A percentile compares a stretch with the other conserved stretches of the same genome.
Evolutionary conservation across 1,284 basidiomycete genomes (phyloP).

Genomic region (Irpex sp.): DNA sequence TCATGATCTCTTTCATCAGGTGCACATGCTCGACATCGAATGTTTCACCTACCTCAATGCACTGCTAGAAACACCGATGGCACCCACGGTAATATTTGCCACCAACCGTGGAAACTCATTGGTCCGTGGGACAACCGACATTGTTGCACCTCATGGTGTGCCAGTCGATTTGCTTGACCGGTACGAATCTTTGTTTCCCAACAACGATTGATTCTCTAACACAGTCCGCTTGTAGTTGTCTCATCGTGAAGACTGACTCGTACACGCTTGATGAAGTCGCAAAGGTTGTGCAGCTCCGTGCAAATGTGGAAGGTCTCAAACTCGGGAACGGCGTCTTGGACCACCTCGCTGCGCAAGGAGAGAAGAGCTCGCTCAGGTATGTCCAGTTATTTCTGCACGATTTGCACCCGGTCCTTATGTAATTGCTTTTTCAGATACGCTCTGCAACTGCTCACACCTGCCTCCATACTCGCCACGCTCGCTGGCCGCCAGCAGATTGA

Average conservation of each 20-base stretch:
- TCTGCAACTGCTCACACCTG: constrained; percentile 88
- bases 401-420: neutral
- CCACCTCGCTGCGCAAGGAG: constrained; percentile 80
- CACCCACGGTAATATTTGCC: constrained; percentile 95
- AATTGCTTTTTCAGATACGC: constrained; percentile 61
- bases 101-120: constrained; percentile 93
- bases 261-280: constrained; percentile 87
- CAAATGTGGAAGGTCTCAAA: constrained; percentile 83
- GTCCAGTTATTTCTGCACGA: constrained; percentile 19
- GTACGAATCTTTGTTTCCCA: constrained; percentile 32
- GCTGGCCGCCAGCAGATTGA: constrained; percentile 80
- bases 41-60: constrained; percentile 99
- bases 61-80: constrained; percentile 93
- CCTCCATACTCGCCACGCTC: constrained; percentile 82
- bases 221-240: constrained; percentile 56
- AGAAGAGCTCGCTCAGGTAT: constrained; percentile 80
- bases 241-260: constrained; percentile 92
- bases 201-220: constrained; percentile 5
- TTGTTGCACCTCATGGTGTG: constrained; percentile 90
- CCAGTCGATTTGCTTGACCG: constrained; percentile 94
- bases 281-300: constrained; percentile 84
- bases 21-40: constrained; percentile 99
- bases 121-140: constrained; percentile 90
- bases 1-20: constrained; percentile 43
- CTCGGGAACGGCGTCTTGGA: constrained; percentile 80